Evolutionary conservation across 1,139 yeast species (phyloP).

Genomic region (Magnusiomyces fungicola): DNA sequence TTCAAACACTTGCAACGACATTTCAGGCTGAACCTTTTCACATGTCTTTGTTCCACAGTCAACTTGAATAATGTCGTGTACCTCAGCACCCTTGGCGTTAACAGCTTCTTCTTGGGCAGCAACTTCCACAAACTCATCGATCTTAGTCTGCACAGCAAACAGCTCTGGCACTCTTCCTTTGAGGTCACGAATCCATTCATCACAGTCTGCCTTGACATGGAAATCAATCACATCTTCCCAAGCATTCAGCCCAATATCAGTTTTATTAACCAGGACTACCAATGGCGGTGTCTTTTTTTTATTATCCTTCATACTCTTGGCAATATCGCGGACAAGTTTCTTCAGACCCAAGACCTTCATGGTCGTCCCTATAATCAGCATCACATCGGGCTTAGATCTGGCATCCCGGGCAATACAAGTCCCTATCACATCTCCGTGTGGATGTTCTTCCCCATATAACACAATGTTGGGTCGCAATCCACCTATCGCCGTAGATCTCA

Average conservation of each 20-base stretch:
- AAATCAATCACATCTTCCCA: conserved; percentile 62
- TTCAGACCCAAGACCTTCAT: conserved; percentile 68
- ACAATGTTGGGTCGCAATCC: conserved; percentile 67
- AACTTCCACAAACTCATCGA: neutral
- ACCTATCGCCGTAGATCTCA: conserved; percentile 57
- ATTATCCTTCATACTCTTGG: conserved; percentile 44
- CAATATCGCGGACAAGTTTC: conserved; percentile 52
- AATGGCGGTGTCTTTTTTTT: conserved; percentile 42
- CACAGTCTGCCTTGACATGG: conserved; percentile 76
- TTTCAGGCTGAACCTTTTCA: too few relatives aligned
- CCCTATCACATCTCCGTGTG: conserved; percentile 60
- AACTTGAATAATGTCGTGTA: too few relatives aligned
- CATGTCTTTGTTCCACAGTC: too few relatives aligned
- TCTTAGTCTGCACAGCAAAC: conserved; percentile 46
- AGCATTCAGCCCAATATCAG: conserved; percentile 37
- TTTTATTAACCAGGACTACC: conserved; percentile 57
- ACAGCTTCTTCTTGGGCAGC: too few relatives aligned
- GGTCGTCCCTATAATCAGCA: conserved; percentile 70
- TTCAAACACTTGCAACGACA: too few relatives aligned
- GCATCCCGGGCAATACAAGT: conserved; percentile 51
- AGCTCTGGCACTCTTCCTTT: conserved; percentile 49
- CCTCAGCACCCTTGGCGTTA: too few relatives aligned
- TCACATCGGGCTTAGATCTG: conserved; percentile 49
- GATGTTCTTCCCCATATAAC: conserved; percentile 73
- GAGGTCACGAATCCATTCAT: conserved; percentile 58